Conservation (phyloP, 257 asterid species). For the Eustoma russellianum region DNA sequence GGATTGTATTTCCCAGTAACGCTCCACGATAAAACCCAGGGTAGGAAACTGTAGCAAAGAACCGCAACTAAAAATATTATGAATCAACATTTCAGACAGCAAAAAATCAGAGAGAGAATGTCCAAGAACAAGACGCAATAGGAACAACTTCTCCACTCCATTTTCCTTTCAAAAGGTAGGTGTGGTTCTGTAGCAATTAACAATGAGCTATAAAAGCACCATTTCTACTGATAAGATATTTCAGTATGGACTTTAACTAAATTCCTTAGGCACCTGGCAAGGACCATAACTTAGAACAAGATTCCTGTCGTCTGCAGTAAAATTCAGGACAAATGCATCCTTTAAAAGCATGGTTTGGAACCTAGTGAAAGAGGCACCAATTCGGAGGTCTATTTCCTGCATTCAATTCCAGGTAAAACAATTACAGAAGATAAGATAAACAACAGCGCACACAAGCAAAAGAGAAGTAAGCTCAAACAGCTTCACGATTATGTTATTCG, state of each 20-base stretch:
- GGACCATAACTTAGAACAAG: slow-evolving; percentile 90
- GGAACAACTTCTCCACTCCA: background rate
- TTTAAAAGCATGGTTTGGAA: slow-evolving; percentile 90
- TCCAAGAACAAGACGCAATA: background rate
- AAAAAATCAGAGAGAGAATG: too few relatives aligned
- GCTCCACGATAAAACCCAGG: slow-evolving; percentile 89
- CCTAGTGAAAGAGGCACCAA: slow-evolving; percentile 97
- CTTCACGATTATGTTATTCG: too few relatives aligned
- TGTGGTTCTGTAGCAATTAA: too few relatives aligned
- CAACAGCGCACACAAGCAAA: background rate
- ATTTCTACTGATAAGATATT: background rate
- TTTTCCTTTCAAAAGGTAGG: background rate
- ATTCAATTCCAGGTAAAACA: slow-evolving; percentile 14
- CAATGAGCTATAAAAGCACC: background rate
- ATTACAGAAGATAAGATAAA: slow-evolving; percentile 4
- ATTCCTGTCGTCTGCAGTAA: slow-evolving; percentile 55
- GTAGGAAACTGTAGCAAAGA: slow-evolving; percentile 77
- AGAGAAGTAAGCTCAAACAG: background rate
- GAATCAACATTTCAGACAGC: background rate
- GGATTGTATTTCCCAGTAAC: slow-evolving; percentile 94
- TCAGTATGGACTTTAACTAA: background rate
- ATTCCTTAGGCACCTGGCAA: slow-evolving; percentile 63
- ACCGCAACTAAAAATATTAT: background rate
- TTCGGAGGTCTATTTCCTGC: slow-evolving; percentile 98
- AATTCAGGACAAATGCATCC: slow-evolving; percentile 77